A percentile compares a stretch with the other conserved stretches of the same genome.
phyloP scores from a whole-genome alignment of 768 basidiomycete species.

The Suillus plorans region DNA sequence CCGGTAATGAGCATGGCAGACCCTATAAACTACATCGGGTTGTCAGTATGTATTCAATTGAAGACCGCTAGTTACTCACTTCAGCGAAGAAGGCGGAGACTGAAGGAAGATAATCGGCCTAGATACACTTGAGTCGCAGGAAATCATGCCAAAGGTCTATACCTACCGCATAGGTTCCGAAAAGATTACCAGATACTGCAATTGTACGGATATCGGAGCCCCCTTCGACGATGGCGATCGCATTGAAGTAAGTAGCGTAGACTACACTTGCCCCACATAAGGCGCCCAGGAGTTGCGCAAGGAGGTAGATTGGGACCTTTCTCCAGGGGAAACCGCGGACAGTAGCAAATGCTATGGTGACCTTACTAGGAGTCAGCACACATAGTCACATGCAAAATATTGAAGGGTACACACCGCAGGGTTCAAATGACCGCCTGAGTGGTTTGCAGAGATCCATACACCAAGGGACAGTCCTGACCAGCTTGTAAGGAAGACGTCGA shows the following conservation, averaged over 20 bases:
- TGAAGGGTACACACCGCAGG: constrained; percentile 45
- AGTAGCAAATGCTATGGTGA: constrained; percentile 61
- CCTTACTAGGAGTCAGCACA: constrained; percentile 28
- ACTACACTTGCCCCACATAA: constrained; percentile 48
- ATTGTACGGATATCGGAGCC: constrained; percentile 48
- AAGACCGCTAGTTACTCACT: constrained; percentile 15
- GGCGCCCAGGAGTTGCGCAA: constrained; percentile 57
- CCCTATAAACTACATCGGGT: constrained; percentile 41
- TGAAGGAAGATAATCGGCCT: constrained; percentile 35
- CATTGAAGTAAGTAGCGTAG: constrained; percentile 60
- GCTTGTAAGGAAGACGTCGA: not conserved
- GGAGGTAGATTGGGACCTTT: constrained; percentile 67
- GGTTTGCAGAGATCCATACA: constrained; percentile 63
- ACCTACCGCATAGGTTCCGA: constrained; percentile 54
- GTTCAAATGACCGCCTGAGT: constrained; percentile 69
- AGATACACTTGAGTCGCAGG: constrained; percentile 1
- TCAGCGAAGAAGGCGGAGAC: constrained; percentile 44
- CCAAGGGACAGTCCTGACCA: constrained; percentile 50
- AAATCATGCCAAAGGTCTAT: not conserved
- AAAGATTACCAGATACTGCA: constrained; percentile 47
- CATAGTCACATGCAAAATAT: not conserved
- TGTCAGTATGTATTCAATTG: not conserved
- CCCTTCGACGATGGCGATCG: constrained; percentile 57
- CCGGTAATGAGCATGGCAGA: constrained; percentile 49
- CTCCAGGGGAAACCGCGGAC: constrained; percentile 73